phyloP scores from a whole-genome alignment of 169 alveolate species.

The Eimeria brunetti region DNA sequence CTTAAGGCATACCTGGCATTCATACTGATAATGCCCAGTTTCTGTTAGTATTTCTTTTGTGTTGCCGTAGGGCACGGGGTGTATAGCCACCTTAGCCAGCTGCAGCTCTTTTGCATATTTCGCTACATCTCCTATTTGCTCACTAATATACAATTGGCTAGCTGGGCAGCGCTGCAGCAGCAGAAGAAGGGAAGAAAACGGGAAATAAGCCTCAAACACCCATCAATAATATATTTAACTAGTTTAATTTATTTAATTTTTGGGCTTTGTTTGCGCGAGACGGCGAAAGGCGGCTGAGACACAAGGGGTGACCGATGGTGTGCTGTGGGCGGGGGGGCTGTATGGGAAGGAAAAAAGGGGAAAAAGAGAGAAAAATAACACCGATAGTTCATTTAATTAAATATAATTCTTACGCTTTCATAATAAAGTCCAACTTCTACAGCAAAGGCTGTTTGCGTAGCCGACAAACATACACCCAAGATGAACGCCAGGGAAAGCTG shows the following conservation, averaged over 20 bases:
- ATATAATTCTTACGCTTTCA: neutral
- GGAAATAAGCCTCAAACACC: neutral
- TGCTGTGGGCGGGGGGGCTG: neutral
- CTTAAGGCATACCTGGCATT: neutral
- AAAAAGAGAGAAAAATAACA: neutral
- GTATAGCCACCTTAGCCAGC: slow-evolving; percentile 47
- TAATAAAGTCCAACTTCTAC: slow-evolving; percentile 23
- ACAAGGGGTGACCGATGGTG: neutral
- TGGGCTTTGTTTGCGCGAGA: neutral
- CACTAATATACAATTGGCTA: slow-evolving; percentile 16
- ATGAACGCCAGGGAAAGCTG: neutral
- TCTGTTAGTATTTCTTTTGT: slow-evolving; percentile 37
- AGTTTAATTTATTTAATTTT: no score
- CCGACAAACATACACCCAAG: neutral
- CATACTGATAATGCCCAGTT: slow-evolving; percentile 33
- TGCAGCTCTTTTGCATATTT: neutral
- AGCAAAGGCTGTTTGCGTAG: neutral
- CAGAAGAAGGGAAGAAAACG: neutral
- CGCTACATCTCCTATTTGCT: slow-evolving; percentile 22
- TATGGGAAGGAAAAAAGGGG: neutral
- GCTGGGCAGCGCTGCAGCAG: slow-evolving; percentile 59
- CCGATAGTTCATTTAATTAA: neutral
- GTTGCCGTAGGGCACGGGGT: slow-evolving; percentile 54
- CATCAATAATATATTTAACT: no score
- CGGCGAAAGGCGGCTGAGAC: neutral